Base-by-base conservation (phyloP, 352 stramenopile genomes). In the Globisporangium middletonii region DNA sequence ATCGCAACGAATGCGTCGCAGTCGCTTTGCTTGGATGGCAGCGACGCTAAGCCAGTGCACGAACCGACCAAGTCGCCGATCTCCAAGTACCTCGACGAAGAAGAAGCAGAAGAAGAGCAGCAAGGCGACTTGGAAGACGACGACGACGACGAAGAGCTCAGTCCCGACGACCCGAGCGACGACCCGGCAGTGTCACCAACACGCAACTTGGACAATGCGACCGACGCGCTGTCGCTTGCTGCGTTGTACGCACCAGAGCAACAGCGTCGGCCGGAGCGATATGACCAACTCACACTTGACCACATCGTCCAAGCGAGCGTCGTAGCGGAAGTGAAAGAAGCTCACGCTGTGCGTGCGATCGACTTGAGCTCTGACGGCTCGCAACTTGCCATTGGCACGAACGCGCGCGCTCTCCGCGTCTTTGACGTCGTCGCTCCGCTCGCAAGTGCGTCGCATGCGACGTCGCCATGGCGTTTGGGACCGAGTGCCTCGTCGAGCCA, bases 361-460 rank as follows among this genome's bases (percentile, higher is more conserved):
- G 77, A 80, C 38, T 62, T 82, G 6, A 60, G 73, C 42, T 50
- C 62, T 0, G 66, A 62, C 35, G 76, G 78, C 13, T 57, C 45
- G 6, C 66, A 79, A 23, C 53, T 88, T n/a, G 71, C 69, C 23
- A 75, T 90, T 44, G 80, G 80, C 13, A 88, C 76, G 3, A 88
- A 90, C 44, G 74, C 77, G 4, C 67, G 80, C 19, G 75, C 77
- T 0, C 50, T 88, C 0, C 70, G 78, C 1, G 53, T 90, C 13
- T 80, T 90, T 23, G 73, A 82, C 38, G 55, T 88, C 18, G 63
- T 45, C 0, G 46, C 60, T 1, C 44, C 61, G 9, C 52, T 75
- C 0, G 33, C 57, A 4, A 52, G 19, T 3, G 19, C 45, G 3
- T 37, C 7, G 23, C 7, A 7, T 3, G 3, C 6, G 11, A 3